These are phyloP conservation scores for Salix suchowensis DNA, from an alignment of 345 rosid genomes.

Conservation along the genomic window DNA sequence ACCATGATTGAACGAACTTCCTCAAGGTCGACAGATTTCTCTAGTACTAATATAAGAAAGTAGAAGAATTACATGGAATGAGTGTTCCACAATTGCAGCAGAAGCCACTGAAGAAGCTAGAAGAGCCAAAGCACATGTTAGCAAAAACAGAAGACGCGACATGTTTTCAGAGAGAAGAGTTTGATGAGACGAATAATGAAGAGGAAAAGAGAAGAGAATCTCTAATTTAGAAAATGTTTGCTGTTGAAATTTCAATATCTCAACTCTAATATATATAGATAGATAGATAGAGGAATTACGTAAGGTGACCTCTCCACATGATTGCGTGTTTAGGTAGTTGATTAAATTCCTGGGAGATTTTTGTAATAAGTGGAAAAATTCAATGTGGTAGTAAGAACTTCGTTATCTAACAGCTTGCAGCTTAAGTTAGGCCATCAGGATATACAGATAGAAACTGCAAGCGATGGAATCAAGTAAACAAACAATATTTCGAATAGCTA, in stretches of 20 bases:
- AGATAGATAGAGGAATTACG: not conserved
- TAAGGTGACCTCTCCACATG: not conserved
- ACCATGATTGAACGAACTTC: not conserved
- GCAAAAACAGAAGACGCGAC: conserved; percentile 32
- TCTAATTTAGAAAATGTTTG: not conserved
- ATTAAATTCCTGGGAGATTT: not conserved
- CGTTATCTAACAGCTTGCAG: not conserved
- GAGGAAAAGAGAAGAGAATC: not conserved
- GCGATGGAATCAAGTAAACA: not conserved
- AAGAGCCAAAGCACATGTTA: conserved; percentile 31
- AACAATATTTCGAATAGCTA: not conserved
- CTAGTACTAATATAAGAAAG: not conserved
- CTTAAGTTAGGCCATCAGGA: not conserved
- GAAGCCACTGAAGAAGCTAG: conserved; percentile 48
- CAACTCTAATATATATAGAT: not conserved
- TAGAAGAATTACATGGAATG: conserved; percentile 50
- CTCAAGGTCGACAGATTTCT: rapidly evolving
- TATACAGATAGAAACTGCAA: not conserved
- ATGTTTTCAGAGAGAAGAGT: conserved; percentile 12
- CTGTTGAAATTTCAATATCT: not conserved
- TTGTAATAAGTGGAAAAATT: not conserved
- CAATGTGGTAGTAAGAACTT: not conserved
- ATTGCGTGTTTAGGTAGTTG: not conserved
- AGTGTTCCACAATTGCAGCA: conserved; percentile 63
- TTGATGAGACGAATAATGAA: not conserved